Conservation (phyloP, 305 asterid genomes). For the Solanum aculeatissimum region DNA sequence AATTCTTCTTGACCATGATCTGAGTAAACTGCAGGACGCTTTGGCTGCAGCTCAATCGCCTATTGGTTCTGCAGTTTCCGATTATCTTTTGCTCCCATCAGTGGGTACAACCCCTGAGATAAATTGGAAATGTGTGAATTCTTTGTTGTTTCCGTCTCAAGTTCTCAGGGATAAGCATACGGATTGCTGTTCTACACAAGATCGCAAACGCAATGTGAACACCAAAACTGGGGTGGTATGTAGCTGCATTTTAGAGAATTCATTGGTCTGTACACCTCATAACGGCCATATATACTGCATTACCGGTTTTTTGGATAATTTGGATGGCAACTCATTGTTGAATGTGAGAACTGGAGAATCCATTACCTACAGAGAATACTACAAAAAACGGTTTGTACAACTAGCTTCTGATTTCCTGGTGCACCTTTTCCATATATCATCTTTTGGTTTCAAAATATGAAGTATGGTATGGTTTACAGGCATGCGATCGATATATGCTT, state of each 20-base stretch:
- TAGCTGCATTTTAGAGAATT: slow-evolving; percentile 46
- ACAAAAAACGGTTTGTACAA: slow-evolving; percentile 30
- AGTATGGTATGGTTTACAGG: slow-evolving; percentile 24
- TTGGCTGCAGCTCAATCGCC: slow-evolving; percentile 1
- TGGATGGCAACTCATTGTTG: slow-evolving; percentile 37
- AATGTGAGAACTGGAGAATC: slow-evolving; percentile 21
- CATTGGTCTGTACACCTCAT: slow-evolving; percentile 68
- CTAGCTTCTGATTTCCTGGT: not conserved
- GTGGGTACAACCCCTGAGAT: slow-evolving; percentile 12
- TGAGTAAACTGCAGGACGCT: slow-evolving; percentile 20
- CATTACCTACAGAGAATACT: slow-evolving; percentile 41
- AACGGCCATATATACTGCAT: slow-evolving; percentile 42
- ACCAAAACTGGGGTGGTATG: slow-evolving; percentile 47
- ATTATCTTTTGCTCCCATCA: slow-evolving; percentile 72
- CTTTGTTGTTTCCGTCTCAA: slow-evolving; percentile 15
- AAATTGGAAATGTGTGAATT: slow-evolving; percentile 43
- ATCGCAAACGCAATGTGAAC: slow-evolving; percentile 15
- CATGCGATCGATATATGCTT: slow-evolving; percentile 40
- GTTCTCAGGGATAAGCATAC: slow-evolving; percentile 7
- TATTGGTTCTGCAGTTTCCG: slow-evolving; percentile 16
- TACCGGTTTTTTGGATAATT: slow-evolving; percentile 28
- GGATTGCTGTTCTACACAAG: slow-evolving; percentile 2
- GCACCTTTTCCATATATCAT: not conserved
- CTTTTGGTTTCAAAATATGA: not conserved
- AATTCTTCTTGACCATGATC: slow-evolving; percentile 37